Evolutionary conservation across 1,139 yeast species (phyloP).

Genomic region (Nakaseomyces uthaithaninus): DNA sequence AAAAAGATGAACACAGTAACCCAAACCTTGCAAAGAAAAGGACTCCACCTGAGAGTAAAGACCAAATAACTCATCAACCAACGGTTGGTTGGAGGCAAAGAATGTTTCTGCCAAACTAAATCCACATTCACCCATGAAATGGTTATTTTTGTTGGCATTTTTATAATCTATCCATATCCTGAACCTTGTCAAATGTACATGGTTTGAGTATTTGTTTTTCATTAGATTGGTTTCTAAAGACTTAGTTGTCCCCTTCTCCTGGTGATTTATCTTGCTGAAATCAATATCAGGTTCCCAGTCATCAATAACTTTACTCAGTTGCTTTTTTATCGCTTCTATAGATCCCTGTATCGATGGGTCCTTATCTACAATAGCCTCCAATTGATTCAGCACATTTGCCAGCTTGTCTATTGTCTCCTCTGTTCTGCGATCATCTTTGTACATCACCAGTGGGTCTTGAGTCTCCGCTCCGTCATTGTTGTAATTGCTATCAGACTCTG

Average conservation of each 20-base stretch:
- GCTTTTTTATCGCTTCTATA: slow-evolving; percentile 15
- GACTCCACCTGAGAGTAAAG: slow-evolving; percentile 25
- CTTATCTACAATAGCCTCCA: background rate
- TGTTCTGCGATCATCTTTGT: background rate
- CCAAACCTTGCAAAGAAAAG: slow-evolving; percentile 28
- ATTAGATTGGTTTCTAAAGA: slow-evolving; percentile 26
- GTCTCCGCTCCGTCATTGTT: background rate
- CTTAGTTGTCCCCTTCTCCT: slow-evolving; percentile 10
- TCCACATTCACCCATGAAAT: slow-evolving; percentile 8
- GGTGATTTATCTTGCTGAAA: slow-evolving; percentile 9
- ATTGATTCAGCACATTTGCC: background rate
- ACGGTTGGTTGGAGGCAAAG: slow-evolving; percentile 17
- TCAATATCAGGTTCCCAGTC: slow-evolving; percentile 21
- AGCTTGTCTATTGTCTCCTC: slow-evolving; percentile 3
- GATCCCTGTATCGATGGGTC: background rate
- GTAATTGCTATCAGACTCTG: slow-evolving; percentile 1
- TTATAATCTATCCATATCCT: slow-evolving; percentile 19
- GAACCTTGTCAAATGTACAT: slow-evolving; percentile 20
- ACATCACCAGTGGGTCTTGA: background rate
- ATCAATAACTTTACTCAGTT: slow-evolving; percentile 15
- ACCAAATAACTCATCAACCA: slow-evolving; percentile 28
- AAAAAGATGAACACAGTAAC: slow-evolving; percentile 17
- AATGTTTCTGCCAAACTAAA: slow-evolving; percentile 7
- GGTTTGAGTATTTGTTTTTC: slow-evolving; percentile 23
- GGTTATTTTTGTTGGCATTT: slow-evolving; percentile 8